Evolutionary conservation across 106 monocot genomes (phyloP), one percentile per base, ranked within the genome.

Genomic region (Narthecium ossifragum): DNA sequence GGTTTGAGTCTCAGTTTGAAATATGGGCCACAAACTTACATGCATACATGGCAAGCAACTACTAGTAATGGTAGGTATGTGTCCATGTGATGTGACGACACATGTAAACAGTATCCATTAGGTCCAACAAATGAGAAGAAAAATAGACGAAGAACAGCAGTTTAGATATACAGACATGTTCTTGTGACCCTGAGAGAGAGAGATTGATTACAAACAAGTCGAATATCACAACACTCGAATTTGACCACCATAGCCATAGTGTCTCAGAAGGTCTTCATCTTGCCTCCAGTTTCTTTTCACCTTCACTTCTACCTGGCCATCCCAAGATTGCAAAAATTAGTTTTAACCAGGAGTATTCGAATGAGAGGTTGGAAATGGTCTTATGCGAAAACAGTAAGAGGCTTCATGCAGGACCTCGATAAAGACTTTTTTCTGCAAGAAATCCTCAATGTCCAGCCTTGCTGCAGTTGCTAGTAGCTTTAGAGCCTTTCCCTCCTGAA

Each of bases 381-480:
- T 7, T 17, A 17, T 4, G 6, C 18, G 43, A 43, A 43, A 0
- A 51, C 53, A 65, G 12, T 15, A 39, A 18, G 7, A 5, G 0
- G 28, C 14, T 22, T 5, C 8, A 18, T 18, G 39, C 13, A 38
- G 20, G 31, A 90, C 96, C 90, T 96, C 90, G 32, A 96, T 75
- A 63, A 41, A 96, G 43, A 90, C 84, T 68, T 90, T 96, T 68
- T 96, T 96, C 59, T 86, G 86, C 59, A 96, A 66, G 63, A 90
- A 98, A 73, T 90, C 90, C 74, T 98, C 86, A 34, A 90, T 90
- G 53, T 90, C 90, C 27, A 98, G 86, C 69, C 90, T 83, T 54
- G 96, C 83, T 34, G 96, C 96, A 31, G 96, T 96, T 62, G 96
- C 96, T 58, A 96, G 69, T 41, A 90, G 41, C 67, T 96, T 96